A percentile compares a stretch with the other conserved stretches of the same genome.
Evolutionary conservation across 345 rosid species (phyloP).

Genomic region (Linum lewisii): DNA sequence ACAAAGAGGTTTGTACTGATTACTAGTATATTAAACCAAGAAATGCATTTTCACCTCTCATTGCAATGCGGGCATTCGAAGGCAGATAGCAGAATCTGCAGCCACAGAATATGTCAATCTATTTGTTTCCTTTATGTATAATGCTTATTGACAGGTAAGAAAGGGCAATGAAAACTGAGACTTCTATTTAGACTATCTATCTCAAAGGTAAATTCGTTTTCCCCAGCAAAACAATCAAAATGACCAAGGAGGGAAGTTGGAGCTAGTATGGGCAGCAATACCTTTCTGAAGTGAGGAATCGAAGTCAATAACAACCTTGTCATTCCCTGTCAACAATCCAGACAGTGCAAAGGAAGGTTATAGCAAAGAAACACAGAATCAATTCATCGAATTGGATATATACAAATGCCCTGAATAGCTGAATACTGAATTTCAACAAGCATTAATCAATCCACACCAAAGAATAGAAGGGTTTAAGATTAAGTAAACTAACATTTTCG

Average conservation of each 20-base stretch:
- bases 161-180: neutral
- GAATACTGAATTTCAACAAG: conserved; percentile 2
- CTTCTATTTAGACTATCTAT: neutral
- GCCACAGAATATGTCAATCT: neutral
- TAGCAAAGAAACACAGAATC: neutral
- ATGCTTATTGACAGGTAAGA: neutral
- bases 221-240: no score
- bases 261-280: conserved; percentile 14
- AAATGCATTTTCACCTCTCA: conserved; percentile 52
- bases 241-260: no score
- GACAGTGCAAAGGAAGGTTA: neutral
- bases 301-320: conserved; percentile 64
- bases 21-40: conserved; percentile 3
- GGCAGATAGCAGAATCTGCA: conserved; percentile 77
- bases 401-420: conserved; percentile 21
- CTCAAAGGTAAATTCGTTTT: neutral
- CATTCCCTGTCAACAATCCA: conserved; percentile 38
- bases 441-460: neutral
- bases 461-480: conserved; percentile 1
- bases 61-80: conserved; percentile 86
- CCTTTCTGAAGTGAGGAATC: conserved; percentile 90
- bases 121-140: neutral
- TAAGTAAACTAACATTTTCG: conserved; percentile 39
- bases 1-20: neutral
- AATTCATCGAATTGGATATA: neutral